A percentile compares a stretch with the other conserved stretches of the same genome.
These are phyloP conservation scores for Fusarium chaquense DNA, from an alignment of 2,329 filamentous ascomycete species.

Conservation along the genomic window DNA sequence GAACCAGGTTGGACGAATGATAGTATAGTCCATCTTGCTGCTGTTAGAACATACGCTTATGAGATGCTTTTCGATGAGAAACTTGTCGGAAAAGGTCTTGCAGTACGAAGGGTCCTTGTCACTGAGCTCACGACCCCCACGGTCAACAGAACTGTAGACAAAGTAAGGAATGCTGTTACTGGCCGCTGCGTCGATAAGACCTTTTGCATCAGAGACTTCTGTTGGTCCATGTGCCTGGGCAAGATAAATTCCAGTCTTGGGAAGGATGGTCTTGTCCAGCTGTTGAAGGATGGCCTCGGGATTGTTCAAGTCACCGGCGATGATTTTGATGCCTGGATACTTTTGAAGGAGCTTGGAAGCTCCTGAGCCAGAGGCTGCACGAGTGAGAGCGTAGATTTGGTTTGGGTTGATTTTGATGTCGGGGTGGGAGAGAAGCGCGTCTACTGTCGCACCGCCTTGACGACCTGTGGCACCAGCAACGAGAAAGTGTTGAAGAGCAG, in stretches of 20 bases:
- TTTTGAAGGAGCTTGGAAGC: constrained; percentile 50
- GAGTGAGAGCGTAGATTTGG: constrained; percentile 62
- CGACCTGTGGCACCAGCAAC: constrained; percentile 50
- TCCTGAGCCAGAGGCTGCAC: constrained; percentile 58
- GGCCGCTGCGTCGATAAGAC: constrained; percentile 63
- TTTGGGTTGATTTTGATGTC: constrained; percentile 58
- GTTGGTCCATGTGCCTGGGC: constrained; percentile 51
- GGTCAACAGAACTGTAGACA: constrained; percentile 73
- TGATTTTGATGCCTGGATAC: constrained; percentile 60
- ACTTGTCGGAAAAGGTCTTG: constrained; percentile 61
- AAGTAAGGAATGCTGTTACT: constrained; percentile 66
- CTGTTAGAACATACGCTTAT: constrained; percentile 50
- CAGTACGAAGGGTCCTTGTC: constrained; percentile 44
- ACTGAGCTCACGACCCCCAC: constrained; percentile 70
- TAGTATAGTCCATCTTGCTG: constrained; percentile 45
- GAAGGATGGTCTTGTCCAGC: constrained; percentile 22
- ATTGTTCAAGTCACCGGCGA: constrained; percentile 67
- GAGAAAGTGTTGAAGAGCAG: constrained; percentile 32
- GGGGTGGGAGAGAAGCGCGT: constrained; percentile 44
- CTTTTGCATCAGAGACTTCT: constrained; percentile 63
- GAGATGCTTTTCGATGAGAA: constrained; percentile 69
- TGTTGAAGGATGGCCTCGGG: constrained; percentile 59
- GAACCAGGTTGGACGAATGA: constrained; percentile 49
- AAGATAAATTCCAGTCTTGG: constrained; percentile 38
- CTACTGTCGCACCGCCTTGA: constrained; percentile 48